A percentile compares a stretch with the other conserved stretches of the same genome.
Conservation (phyloP, 2,329 filamentous ascomycete species). For the Seiridium cupressi region DNA sequence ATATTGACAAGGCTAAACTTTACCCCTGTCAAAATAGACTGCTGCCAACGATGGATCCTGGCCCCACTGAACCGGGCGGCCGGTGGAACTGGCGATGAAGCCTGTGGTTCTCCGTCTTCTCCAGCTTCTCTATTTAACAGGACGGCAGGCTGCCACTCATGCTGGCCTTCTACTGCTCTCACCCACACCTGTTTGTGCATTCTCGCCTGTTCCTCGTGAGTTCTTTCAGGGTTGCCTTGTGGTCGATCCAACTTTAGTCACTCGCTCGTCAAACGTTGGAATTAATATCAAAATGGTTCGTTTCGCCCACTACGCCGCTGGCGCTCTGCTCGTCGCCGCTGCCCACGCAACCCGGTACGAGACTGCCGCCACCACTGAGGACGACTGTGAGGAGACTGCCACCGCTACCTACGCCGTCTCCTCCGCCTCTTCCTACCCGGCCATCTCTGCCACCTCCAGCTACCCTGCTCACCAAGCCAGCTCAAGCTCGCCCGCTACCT, state of each 20-base stretch:
- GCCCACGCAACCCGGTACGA: conserved; percentile 17
- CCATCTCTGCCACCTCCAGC: background rate
- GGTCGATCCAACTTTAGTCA: conserved; percentile 27
- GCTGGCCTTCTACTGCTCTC: background rate
- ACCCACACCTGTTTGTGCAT: conserved; percentile 5
- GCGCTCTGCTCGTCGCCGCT: conserved; percentile 26
- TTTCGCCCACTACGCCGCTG: conserved; percentile 27
- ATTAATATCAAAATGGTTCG: conserved; percentile 25
- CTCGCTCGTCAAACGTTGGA: conserved; percentile 22
- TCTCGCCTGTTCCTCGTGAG: conserved; percentile 11
- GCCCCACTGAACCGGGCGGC: background rate
- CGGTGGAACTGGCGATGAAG: background rate
- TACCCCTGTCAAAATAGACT: background rate
- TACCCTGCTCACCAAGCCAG: background rate
- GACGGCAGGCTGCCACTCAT: conserved; percentile 1
- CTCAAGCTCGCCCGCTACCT: too few relatives aligned
- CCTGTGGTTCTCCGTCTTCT: background rate
- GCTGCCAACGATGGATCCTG: conserved; percentile 2
- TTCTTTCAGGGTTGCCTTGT: conserved; percentile 8
- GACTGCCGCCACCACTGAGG: conserved; percentile 7
- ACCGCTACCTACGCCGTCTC: background rate
- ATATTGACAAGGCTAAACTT: background rate
- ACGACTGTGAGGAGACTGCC: conserved; percentile 2
- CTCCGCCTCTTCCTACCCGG: conserved; percentile 3
- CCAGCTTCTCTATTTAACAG: conserved; percentile 8